These are phyloP conservation scores for Picochlorum sp. DNA, from an alignment of 139 green algal genomes.

Conservation along the genomic window DNA sequence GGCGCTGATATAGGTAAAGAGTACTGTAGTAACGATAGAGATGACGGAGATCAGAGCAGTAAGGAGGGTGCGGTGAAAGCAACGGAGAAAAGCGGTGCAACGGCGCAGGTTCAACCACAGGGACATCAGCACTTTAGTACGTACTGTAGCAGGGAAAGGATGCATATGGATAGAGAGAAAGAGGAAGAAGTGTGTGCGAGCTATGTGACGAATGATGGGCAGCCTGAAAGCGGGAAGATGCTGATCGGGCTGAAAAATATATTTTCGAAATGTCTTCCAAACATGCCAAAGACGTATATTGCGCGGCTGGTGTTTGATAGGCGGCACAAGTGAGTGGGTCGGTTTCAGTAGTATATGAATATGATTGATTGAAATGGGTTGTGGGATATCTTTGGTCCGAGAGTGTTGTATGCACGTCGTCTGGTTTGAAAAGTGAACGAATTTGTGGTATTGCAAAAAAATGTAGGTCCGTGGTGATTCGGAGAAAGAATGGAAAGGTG, in stretches of 20 bases:
- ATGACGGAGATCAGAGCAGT: no score
- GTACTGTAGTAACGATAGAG: no score
- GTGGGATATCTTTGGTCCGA: background rate
- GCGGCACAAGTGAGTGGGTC: conserved; percentile 60
- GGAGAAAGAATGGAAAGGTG: conserved; percentile 31
- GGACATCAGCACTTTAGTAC: no score
- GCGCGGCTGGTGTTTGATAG: conserved; percentile 83
- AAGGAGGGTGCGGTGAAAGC: no score
- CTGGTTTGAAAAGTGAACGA: background rate
- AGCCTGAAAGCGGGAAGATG: background rate
- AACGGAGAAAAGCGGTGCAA: no score
- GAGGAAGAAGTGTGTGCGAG: conserved; percentile 21
- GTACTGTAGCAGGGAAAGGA: conserved; percentile 9
- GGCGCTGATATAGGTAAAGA: no score
- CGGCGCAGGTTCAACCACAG: no score
- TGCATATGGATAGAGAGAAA: conserved; percentile 21
- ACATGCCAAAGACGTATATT: conserved; percentile 99
- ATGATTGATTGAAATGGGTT: no score
- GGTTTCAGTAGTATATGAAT: no score
- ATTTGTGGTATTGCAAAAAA: no score
- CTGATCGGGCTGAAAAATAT: conserved; percentile 90
- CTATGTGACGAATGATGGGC: conserved; percentile 24
- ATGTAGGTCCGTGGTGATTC: conserved; percentile 53
- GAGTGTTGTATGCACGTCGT: background rate
- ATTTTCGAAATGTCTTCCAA: conserved; percentile 90